Percentiles rank a stretch among this genome's conserved stretches.
These are phyloP conservation scores for Solanum bukasovii DNA, from an alignment of 257 asterid genomes.

Conservation along the genomic window DNA sequence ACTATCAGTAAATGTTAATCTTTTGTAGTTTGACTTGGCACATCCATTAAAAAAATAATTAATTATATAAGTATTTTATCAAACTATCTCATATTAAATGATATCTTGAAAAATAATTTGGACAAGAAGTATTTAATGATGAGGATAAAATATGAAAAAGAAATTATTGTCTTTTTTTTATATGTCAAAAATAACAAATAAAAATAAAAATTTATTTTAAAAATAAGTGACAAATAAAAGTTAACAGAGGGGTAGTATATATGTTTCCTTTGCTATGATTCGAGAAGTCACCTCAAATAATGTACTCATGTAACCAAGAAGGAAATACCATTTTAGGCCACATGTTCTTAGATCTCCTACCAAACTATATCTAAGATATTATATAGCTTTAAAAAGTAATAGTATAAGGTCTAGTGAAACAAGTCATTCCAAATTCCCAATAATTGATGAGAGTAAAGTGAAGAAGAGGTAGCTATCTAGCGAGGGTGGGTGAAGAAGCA, in stretches of 20 bases:
- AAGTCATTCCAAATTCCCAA: neutral
- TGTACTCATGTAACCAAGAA: neutral
- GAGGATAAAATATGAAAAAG: too few relatives aligned
- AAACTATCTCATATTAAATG: too few relatives aligned
- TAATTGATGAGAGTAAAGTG: neutral
- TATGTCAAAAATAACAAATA: too few relatives aligned
- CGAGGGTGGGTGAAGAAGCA: neutral
- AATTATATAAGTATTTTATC: too few relatives aligned
- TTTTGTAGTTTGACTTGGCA: neutral
- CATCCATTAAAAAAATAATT: too few relatives aligned
- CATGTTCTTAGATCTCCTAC: neutral
- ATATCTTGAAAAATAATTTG: too few relatives aligned
- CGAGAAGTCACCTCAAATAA: neutral
- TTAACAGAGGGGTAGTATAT: too few relatives aligned
- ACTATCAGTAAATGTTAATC: neutral
- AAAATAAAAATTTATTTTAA: too few relatives aligned
- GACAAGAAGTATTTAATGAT: too few relatives aligned
- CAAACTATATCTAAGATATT: neutral
- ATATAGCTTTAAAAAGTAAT: neutral
- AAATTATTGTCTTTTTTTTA: too few relatives aligned
- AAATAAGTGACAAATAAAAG: too few relatives aligned
- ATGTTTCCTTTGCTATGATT: neutral
- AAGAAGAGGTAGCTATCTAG: neutral
- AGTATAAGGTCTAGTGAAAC: neutral
- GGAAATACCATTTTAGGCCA: neutral